A percentile compares a stretch with the other conserved stretches of the same genome.
Evolutionary conservation across 2,329 filamentous ascomycete genomes (phyloP).

Genomic region (Plectosphaerella sp.): DNA sequence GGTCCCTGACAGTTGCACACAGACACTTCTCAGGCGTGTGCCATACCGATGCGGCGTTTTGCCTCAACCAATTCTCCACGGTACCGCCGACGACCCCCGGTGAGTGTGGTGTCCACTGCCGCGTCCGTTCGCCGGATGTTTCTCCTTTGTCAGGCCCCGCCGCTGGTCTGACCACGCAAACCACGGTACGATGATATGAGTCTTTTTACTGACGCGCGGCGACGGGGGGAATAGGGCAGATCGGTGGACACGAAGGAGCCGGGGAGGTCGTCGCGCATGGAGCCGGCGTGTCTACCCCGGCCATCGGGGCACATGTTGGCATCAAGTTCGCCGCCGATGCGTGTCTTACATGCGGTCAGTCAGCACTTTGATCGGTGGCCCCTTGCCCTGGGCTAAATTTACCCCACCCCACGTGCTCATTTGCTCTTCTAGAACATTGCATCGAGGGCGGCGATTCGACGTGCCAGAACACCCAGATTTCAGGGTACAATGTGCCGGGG

Average conservation of each 20-base stretch:
- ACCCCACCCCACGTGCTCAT: too few species aligned
- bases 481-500: slow-evolving; percentile 18
- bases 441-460: slow-evolving; percentile 15
- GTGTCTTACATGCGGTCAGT: slow-evolving; percentile 15
- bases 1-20: neutral
- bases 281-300: slow-evolving; percentile 8
- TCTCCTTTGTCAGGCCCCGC: too few species aligned
- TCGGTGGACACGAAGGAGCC: slow-evolving; percentile 16
- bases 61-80: slow-evolving; percentile 13
- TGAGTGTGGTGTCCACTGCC: neutral
- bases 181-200: slow-evolving; percentile 2
- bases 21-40: slow-evolving; percentile 20
- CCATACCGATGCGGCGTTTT: slow-evolving; percentile 20
- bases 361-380: neutral
- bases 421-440: slow-evolving; percentile 10
- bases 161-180: neutral
- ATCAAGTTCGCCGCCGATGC: slow-evolving; percentile 17
- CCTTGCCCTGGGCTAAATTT: neutral
- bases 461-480: slow-evolving; percentile 14
- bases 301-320: slow-evolving; percentile 12
- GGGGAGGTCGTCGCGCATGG: slow-evolving; percentile 13
- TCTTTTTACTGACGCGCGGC: neutral
- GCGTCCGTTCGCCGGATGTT: neutral
- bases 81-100: slow-evolving; percentile 2
- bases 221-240: slow-evolving; percentile 11